Evolutionary conservation across 2,329 filamentous ascomycete species (phyloP), one percentile per base, ranked within the genome.

Genomic region (Paracoccidioides lutzii): DNA sequence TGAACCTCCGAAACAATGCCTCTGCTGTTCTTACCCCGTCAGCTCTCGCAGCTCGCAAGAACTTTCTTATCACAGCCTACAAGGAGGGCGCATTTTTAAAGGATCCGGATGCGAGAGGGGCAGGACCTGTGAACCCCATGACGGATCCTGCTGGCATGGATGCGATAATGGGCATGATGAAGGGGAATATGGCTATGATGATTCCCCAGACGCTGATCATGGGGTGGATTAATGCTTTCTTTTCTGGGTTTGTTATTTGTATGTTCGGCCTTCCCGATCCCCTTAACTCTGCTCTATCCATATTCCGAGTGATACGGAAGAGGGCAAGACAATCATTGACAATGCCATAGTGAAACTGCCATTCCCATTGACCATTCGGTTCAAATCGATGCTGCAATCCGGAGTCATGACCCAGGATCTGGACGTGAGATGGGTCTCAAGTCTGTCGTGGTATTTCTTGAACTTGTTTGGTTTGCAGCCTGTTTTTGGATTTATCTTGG

Each of bases 141-240:
- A 88, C 86, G 9, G 93, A 98, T 70, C 94, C 94, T 28, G 86
- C 86, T 50, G 89, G 88, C 57, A 98, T 98, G 93, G 94, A 98
- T 69, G 91, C 90, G 63, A 98, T 98, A 93, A 98, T 98, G 93
- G 91, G 93, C 63, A 95, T 95, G 89, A 95, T 98, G 88, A 98
- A 98, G 81, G 90, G 90, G 57, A 95, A 98, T 69, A 95, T 98
- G 87, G 91, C 93, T 61, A 98, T 97, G 93, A 97, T 98, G 77
- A 89, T 98, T 57, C 93, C 93, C 51, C 95, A 98, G 73, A 97
- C 90, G 5, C 75, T 98, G 69, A 98, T 98, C 63, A 98, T 98
- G 93, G 93, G 91, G 62, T 98, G 93, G 93, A 97, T 98, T 70
- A 98, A 98, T 75, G 90, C 93, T 0, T 98, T 97, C 69, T 98